Conservation (phyloP, 2,329 filamentous ascomycete species). For the Scedosporium dehoogii region DNA sequence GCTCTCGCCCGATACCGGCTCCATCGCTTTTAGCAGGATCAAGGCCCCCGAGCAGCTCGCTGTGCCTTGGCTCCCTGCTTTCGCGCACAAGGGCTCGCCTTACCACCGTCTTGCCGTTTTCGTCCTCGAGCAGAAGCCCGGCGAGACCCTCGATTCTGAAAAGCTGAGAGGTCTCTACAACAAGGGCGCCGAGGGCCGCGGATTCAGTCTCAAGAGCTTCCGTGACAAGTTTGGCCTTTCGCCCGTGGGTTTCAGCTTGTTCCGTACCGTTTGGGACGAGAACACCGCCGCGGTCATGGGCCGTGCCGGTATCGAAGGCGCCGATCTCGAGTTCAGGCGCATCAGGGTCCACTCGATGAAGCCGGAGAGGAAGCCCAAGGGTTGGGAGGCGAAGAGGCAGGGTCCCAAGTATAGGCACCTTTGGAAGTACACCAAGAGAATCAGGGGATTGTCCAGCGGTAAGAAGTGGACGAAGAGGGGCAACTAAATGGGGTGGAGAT, state of each 20-base stretch:
- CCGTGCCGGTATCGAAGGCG: conserved; percentile 62
- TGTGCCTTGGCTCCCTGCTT: conserved; percentile 74
- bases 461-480: conserved; percentile 30
- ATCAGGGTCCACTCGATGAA: conserved; percentile 64
- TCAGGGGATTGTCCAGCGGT: conserved; percentile 34
- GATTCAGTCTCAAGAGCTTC: conserved; percentile 68
- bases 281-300: conserved; percentile 81
- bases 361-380: conserved; percentile 48
- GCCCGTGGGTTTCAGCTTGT: conserved; percentile 76
- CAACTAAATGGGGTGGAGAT: conserved; percentile 11
- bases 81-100: conserved; percentile 78
- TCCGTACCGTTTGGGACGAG: conserved; percentile 85
- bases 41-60: conserved; percentile 55
- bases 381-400: conserved; percentile 58
- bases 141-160: conserved; percentile 44
- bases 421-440: conserved; percentile 56
- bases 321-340: conserved; percentile 75
- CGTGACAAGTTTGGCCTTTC: conserved; percentile 57
- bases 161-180: conserved; percentile 43
- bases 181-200: conserved; percentile 26
- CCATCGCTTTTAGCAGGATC: conserved; percentile 55
- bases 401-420: conserved; percentile 54
- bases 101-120: conserved; percentile 85
- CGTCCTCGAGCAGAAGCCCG: conserved; percentile 68
- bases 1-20: conserved; percentile 41